Evolutionary conservation across 805 yeast species (phyloP).

Genomic region (Myxozyma monticola): DNA sequence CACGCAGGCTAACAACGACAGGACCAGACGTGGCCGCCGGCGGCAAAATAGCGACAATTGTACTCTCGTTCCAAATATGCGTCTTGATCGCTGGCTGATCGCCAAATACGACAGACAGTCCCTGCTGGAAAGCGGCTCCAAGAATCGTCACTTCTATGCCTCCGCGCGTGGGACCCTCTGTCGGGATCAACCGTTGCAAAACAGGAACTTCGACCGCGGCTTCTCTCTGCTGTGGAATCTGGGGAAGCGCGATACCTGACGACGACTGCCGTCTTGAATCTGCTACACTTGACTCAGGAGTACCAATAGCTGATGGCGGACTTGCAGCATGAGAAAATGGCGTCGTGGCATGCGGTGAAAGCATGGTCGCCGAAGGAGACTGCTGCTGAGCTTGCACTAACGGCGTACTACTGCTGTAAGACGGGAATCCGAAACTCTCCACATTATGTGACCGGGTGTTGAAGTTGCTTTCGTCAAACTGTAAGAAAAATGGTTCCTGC

Average conservation of each 20-base stretch:
- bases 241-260: not conserved
- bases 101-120: slow-evolving; percentile 83
- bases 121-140: slow-evolving; percentile 83
- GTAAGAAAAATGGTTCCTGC: slow-evolving; percentile 3
- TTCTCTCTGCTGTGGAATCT: slow-evolving; percentile 24
- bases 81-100: slow-evolving; percentile 56
- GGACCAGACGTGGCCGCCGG: slow-evolving; percentile 90
- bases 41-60: slow-evolving; percentile 90
- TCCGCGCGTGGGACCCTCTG: slow-evolving; percentile 93
- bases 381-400: slow-evolving; percentile 6
- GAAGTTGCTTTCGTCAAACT: slow-evolving; percentile 19
- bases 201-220: slow-evolving; percentile 46
- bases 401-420: slow-evolving; percentile 23
- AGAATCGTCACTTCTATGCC: slow-evolving; percentile 92
- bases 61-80: slow-evolving; percentile 94
- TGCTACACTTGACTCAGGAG: slow-evolving; percentile 20
- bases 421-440: slow-evolving; percentile 28
- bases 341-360: slow-evolving; percentile 6
- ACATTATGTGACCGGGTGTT: slow-evolving; percentile 24
- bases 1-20: slow-evolving; percentile 81
- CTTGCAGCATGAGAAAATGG: slow-evolving; percentile 17
- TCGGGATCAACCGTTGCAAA: slow-evolving; percentile 87
- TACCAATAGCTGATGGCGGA: slow-evolving; percentile 12
- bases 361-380: not conserved
- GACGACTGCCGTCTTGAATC: not conserved